Evolutionary conservation across 208 protist species (phyloP), one percentile per base, ranked within the genome.

Genomic region (Trypanosoma cruzi): DNA sequence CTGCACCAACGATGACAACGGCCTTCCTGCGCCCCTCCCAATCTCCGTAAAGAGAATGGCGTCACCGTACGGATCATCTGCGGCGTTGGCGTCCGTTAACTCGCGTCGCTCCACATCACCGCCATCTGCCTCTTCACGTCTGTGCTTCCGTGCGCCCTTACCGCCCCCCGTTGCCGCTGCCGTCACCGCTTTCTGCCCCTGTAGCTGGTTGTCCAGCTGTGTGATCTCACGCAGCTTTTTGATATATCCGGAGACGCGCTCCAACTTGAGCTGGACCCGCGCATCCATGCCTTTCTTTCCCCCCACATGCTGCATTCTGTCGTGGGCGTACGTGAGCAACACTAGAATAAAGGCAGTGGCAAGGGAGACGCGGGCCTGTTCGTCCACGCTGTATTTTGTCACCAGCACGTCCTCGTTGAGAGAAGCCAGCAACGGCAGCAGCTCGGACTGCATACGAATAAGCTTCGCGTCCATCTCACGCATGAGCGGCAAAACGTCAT

Each of bases 201-300:
- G 60, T n/a, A 46, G 4, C 22, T 40, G 36, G 36, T 11, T 40
- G 36, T 68, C 77, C 4, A 90, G 65, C 1, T 72, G 57, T 28
- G 79, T 84, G n/a, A 96, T 90, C 63, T 96, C 88, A n/a, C 81
- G 82, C 31, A 96, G 64, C 58, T 96, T 96, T 37, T 86, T 83
- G 44, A 96, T 93, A 65, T 94, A 93, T 53, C 91, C 90, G 32
- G 86, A 83, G 46, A 96, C 83, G 5, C 90, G 90, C 44, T 96
- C 82, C 31, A 96, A 90, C 73, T 96, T 93, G 0, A 92, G 75
- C n/a, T 83, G 61, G 31, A 96, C 71, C 77, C 90, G 90, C 37
- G 78, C 66, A 56, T 96, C 88, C 0, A 72, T 58, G 5, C 42
- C 58, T 22, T 36, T 18, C 36, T 57, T 48, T 24, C 53, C n/a